These are phyloP conservation scores for Albugo candida DNA, from an alignment of 352 stramenopile genomes.

Conservation along the genomic window DNA sequence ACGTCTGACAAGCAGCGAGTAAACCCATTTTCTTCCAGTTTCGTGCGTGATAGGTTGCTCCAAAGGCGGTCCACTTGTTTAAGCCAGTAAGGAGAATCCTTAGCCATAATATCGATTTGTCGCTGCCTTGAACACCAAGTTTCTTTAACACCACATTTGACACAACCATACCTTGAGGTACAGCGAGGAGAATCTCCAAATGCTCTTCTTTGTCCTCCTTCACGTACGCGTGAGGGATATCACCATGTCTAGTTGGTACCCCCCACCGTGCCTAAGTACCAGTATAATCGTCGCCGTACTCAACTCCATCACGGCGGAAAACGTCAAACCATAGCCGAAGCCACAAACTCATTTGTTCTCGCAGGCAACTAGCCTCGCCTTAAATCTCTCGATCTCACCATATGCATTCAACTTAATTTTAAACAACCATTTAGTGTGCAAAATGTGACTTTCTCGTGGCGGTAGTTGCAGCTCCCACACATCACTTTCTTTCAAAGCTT, in stretches of 20 bases:
- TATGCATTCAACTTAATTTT: not conserved
- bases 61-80: no score
- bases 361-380: not conserved
- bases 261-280: not conserved
- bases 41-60: no score
- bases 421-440: not conserved
- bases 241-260: not conserved
- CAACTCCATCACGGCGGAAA: not conserved
- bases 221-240: not conserved
- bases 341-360: not conserved
- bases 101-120: no score
- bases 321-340: not conserved
- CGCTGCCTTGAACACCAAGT: no score
- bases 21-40: no score
- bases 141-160: no score
- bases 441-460: not conserved
- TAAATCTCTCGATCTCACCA: not conserved
- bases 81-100: no score
- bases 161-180: not conserved
- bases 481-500: slow-evolving; percentile 3
- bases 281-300: not conserved
- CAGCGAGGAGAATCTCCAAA: not conserved
- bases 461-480: not conserved
- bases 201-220: not conserved
- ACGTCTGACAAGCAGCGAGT: no score